Conservation (phyloP, 2,329 filamentous ascomycete species). For the Colletotrichum destructivum region DNA sequence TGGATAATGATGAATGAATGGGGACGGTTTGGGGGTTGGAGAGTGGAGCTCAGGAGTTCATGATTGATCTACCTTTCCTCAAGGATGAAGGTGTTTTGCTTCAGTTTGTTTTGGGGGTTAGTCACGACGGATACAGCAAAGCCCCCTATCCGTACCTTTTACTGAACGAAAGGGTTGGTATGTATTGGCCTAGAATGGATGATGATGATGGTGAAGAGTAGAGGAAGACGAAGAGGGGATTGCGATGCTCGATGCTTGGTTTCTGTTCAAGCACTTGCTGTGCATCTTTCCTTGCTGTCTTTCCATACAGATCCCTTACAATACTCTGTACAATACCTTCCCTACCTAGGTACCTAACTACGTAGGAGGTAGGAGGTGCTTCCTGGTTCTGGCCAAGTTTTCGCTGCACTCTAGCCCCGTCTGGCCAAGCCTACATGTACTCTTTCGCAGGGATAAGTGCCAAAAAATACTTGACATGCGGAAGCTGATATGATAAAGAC, state of each 20-base stretch:
- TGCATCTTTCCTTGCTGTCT: neutral
- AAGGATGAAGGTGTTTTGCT: slow-evolving; percentile 37
- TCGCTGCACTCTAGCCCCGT: neutral
- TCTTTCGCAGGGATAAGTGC: neutral
- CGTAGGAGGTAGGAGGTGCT: slow-evolving; percentile 1
- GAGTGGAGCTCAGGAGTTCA: slow-evolving; percentile 38
- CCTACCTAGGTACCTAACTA: neutral
- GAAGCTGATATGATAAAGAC: neutral
- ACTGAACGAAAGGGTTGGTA: too few species aligned
- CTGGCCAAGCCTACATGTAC: neutral
- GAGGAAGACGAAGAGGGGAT: neutral
- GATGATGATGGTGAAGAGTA: neutral
- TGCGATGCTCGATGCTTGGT: neutral
- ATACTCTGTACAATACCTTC: too few species aligned
- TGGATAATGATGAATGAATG: neutral
- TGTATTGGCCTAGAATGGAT: neutral
- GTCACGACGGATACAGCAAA: too few species aligned
- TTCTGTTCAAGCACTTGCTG: slow-evolving; percentile 2
- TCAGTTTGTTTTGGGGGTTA: slow-evolving; percentile 16
- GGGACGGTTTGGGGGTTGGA: slow-evolving; percentile 6
- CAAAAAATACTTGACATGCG: neutral
- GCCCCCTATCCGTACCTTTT: too few species aligned
- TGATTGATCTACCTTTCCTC: slow-evolving; percentile 37
- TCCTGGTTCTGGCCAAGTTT: slow-evolving; percentile 19
- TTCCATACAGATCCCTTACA: too few species aligned